Evolutionary conservation across 2,329 filamentous ascomycete genomes (phyloP), one percentile per base, ranked within the genome.

Genomic region (Teratosphaeria gauchensis): DNA sequence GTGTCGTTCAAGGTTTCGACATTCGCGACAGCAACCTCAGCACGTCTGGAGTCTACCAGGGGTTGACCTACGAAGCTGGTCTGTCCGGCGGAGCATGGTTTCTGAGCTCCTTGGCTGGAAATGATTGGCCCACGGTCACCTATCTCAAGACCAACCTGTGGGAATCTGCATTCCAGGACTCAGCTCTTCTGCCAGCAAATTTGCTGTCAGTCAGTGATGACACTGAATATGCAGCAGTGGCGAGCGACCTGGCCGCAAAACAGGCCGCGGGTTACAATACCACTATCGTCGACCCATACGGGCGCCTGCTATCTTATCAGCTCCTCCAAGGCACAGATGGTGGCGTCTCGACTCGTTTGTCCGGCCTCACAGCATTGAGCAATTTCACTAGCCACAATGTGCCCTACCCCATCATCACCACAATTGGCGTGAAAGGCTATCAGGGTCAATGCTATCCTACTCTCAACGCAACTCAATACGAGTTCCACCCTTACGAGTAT

Each of bases 401-500:
- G 2, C 78, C 78, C 0, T 78, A 73, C 56, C 77, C 77, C 4
- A 75, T 80, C 58, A 75, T 79, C 46, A 77, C 76, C 1, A 67
- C 74, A 4, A 63, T 75, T 8, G 73, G 73, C 19, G 72, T 73
- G 54, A 71, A 67, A 35, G 69, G 62, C 53, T 33, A 31, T 19
- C 60, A 68, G 5, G 73, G 72, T 28, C 67, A 75, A 59, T 79
- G 77, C 63, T 30, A 55, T 1, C 74, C 72, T 3, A 63, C 59
- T 1, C 33, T 61, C 21, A 85, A 86, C 71, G 80, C 82, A 14
- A 84, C 84, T 54, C 78, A 84, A 28, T 88, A 81, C 65, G 86
- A 88, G 65, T 83, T 88, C 71, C 80, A 77, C 61, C 84, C 86
- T 1, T 87, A 79, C 72, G 85, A 88, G 69, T 82, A 87, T 62